Evolutionary conservation across 2,329 filamentous ascomycete genomes (phyloP), one percentile per base, ranked within the genome.

Genomic region (Canariomyces notabilis): DNA sequence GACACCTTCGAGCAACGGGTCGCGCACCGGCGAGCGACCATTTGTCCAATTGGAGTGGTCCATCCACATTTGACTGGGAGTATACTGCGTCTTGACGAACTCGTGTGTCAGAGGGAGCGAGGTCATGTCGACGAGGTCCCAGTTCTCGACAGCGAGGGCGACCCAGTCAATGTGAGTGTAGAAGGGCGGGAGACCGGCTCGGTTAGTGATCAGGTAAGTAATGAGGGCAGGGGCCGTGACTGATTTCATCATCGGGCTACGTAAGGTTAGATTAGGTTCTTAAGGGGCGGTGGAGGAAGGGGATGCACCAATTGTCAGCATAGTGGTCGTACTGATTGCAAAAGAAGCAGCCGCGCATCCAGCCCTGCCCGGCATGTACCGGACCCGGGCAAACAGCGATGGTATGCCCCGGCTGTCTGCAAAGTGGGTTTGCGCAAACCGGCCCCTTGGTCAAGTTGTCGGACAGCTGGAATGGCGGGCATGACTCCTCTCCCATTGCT

Each of bases 121-220:
- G 11, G 20, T 34, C 26, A 49, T 42, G 32, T 34, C 29, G 11
- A 46, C 36, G 6, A 46, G 6, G 36, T 50, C 39, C 39, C 44
- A 50, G 21, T 46, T 33, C 12, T 40, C 32, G 31, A 46, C 23
- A n/a, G 43, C 48, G 15, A 50, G 43, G 19, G n/a, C 22, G 18
- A 50, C 43, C 48, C 48, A 50, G 35, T 50, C 40, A 16, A 50
- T 21, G 6, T 43, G 48, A 15, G 48, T 50, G 6, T 26, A 19
- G 43, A 43, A 50, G n/a, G 48, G 44, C 2, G 48, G 48, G 19
- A 40, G 34, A 8, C 48, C 44, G 12, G 35, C 35, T 19, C 44
- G 48, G 43, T 42, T 46, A 18, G 38, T 37, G 8, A 50, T 44
- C n/a, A 50, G 44, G 15, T 50, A 16, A 14, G 36, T 46, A 11